Percentiles rank a stretch among this genome's conserved stretches.
These are phyloP conservation scores for Lactarius evosmus DNA, from an alignment of 768 basidiomycete genomes.

Conservation along the genomic window DNA sequence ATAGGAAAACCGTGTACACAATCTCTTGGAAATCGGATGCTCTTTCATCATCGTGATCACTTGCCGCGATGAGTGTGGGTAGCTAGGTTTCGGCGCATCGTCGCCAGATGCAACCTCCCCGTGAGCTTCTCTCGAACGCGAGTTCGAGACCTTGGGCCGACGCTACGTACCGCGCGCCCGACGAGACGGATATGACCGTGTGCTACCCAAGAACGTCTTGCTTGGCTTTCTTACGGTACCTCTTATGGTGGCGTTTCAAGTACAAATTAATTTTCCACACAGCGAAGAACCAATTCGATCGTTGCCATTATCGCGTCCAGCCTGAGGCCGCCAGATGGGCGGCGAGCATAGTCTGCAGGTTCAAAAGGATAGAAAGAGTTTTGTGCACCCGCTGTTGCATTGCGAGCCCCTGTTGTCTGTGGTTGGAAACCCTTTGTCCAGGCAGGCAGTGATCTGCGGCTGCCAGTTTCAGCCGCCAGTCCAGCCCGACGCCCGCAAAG, in stretches of 20 bases:
- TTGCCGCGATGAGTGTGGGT: constrained; percentile 13
- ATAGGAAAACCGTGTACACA: not conserved
- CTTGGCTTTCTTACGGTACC: not conserved
- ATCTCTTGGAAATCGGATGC: constrained; percentile 5
- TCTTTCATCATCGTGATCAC: constrained; percentile 1
- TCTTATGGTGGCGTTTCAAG: not conserved
- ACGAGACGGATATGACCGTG: constrained; percentile 2
- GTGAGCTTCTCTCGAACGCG: not conserved
- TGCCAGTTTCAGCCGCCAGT: not conserved
- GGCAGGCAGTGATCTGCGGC: not conserved
- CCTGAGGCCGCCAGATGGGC: not conserved
- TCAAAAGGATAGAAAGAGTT: not conserved
- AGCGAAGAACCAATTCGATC: not conserved
- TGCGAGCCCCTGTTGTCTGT: not conserved
- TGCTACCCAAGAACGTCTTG: not conserved
- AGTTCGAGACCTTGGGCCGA: not conserved
- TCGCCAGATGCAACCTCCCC: not conserved
- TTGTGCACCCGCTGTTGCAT: not conserved
- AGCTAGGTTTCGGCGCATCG: not conserved
- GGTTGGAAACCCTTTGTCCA: not conserved
- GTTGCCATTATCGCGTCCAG: not conserved
- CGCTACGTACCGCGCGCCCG: not conserved
- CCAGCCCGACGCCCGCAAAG: not conserved
- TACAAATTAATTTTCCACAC: not conserved
- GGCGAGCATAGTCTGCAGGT: not conserved